Conservation (phyloP, 2,329 filamentous ascomycete species). For the Fusarium circinatum region DNA sequence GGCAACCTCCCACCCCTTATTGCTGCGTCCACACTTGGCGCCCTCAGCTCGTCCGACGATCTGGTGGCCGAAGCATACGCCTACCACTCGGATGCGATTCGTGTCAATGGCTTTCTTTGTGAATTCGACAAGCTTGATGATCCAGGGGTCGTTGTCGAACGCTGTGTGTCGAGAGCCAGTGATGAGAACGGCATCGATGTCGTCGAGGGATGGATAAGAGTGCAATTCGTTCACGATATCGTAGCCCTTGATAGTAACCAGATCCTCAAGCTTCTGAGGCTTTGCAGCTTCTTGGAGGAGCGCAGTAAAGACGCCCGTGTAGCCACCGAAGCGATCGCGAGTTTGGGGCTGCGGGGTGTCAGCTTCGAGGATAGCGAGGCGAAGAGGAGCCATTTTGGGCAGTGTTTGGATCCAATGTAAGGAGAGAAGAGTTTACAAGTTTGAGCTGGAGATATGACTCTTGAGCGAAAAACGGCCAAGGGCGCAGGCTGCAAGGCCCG, state of each 20-base stretch:
- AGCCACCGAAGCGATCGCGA: constrained; percentile 73
- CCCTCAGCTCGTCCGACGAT: constrained; percentile 57
- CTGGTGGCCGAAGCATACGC: constrained; percentile 61
- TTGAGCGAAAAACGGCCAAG: constrained; percentile 4
- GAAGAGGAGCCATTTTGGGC: constrained; percentile 61
- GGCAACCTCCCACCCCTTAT: constrained; percentile 58
- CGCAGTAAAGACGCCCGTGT: constrained; percentile 75
- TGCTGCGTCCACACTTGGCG: constrained; percentile 51
- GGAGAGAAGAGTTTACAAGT: background rate
- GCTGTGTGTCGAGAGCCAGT: constrained; percentile 74
- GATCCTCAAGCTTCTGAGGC: constrained; percentile 53
- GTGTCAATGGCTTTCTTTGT: constrained; percentile 46
- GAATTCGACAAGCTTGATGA: constrained; percentile 54
- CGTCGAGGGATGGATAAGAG: constrained; percentile 76
- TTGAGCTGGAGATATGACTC: constrained; percentile 10
- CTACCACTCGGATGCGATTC: constrained; percentile 69
- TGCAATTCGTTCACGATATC: constrained; percentile 74
- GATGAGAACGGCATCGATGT: constrained; percentile 84
- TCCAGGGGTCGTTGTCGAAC: constrained; percentile 57
- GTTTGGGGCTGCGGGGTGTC: constrained; percentile 78
- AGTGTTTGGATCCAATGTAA: background rate
- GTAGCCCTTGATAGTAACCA: constrained; percentile 71
- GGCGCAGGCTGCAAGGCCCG: constrained; percentile 6
- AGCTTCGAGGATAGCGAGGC: constrained; percentile 88
- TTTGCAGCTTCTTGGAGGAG: constrained; percentile 67